A percentile compares a stretch with the other conserved stretches of the same genome.
Evolutionary conservation across 1,284 basidiomycete genomes (phyloP).

Genomic region (Fomes fomentarius): DNA sequence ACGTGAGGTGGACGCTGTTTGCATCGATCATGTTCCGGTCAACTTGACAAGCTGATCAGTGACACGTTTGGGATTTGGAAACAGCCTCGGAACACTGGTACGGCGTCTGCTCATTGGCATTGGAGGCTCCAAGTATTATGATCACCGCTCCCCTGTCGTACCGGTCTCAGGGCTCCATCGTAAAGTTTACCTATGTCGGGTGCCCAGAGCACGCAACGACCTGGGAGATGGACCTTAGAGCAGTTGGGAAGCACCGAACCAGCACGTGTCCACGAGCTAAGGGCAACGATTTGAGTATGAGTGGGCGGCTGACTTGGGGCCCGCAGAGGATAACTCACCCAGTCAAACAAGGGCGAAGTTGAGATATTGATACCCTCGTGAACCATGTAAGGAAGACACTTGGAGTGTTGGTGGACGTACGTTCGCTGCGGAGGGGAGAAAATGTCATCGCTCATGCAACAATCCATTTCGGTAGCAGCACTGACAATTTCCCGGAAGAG

Average conservation of each 20-base stretch:
- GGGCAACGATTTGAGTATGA: neutral
- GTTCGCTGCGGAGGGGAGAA: neutral
- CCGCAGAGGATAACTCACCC: too few species aligned
- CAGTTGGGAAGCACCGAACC: constrained; percentile 18
- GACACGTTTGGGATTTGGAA: neutral
- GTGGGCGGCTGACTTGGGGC: neutral
- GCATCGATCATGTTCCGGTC: constrained; percentile 17
- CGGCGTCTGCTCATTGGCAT: constrained; percentile 25
- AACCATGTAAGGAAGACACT: too few species aligned
- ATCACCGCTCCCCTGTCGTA: constrained; percentile 38
- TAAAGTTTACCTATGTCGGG: constrained; percentile 19
- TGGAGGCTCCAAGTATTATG: constrained; percentile 32
- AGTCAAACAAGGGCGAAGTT: neutral
- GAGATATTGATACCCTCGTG: constrained; percentile 1
- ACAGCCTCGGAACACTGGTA: too few species aligned
- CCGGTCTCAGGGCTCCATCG: constrained; percentile 39
- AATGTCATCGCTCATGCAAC: neutral
- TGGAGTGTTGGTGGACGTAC: too few species aligned
- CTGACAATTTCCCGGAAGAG: constrained; percentile 6
- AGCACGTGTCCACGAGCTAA: constrained; percentile 12
- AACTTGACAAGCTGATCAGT: constrained; percentile 1
- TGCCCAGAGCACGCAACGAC: constrained; percentile 16
- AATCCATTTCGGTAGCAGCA: neutral
- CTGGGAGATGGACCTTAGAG: constrained; percentile 9
- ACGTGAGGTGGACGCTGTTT: constrained; percentile 9